phyloP scores from a whole-genome alignment of 2,329 filamentous ascomycete genomes.

The Ophiostoma piceae region DNA sequence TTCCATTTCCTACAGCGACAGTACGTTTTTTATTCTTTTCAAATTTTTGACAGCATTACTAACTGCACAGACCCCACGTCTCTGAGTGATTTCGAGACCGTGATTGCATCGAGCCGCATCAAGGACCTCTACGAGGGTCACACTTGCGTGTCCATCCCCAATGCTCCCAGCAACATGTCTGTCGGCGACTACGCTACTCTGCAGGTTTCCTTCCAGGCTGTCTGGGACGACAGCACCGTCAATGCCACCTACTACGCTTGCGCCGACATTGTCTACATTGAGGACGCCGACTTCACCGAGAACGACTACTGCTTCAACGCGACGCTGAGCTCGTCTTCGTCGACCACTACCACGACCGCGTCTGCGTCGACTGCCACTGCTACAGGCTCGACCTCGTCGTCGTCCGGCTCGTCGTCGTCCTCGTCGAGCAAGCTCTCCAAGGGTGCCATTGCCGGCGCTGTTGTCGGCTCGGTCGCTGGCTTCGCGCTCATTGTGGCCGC shows the following conservation, averaged over 20 bases:
- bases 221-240: background rate
- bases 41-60: background rate
- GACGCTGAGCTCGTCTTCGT: background rate
- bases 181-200: background rate
- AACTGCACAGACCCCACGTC: background rate
- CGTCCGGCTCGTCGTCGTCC: background rate
- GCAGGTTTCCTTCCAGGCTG: background rate
- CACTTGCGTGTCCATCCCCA: slow-evolving; percentile 35
- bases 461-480: background rate
- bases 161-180: background rate
- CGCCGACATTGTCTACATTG: background rate
- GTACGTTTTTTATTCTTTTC: background rate
- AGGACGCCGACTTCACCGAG: background rate
- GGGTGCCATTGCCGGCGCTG: background rate
- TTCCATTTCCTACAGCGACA: background rate
- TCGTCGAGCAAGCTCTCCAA: background rate
- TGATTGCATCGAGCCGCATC: slow-evolving; percentile 29
- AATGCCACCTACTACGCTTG: background rate
- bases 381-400: background rate
- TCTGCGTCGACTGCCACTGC: background rate
- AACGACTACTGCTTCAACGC: background rate
- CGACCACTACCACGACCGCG: background rate
- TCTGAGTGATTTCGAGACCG: slow-evolving; percentile 33
- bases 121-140: slow-evolving; percentile 34
- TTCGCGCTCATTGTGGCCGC: background rate